These are phyloP conservation scores for Zoysia pacifica DNA, from an alignment of 176 grass and related monocot species.

Conservation along the genomic window DNA sequence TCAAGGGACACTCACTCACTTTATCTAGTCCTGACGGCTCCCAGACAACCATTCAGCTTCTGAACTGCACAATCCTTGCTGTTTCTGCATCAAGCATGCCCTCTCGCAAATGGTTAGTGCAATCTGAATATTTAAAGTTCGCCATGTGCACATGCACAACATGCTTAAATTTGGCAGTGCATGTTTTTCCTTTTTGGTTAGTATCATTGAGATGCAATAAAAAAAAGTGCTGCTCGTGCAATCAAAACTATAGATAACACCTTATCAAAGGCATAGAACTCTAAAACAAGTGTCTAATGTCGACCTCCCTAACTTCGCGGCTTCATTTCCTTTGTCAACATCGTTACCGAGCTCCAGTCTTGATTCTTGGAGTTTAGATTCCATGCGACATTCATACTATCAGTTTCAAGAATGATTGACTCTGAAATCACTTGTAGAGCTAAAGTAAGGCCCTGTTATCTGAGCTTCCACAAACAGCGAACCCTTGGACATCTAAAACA, in stretches of 20 bases:
- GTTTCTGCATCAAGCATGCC: conserved; percentile 78
- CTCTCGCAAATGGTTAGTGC: conserved; percentile 91
- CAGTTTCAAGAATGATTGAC: background rate
- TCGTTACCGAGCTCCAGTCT: no score
- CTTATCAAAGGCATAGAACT: background rate
- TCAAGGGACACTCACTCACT: conserved; percentile 57
- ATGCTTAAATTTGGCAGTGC: conserved; percentile 13
- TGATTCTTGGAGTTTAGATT: no score
- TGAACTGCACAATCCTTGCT: conserved; percentile 60
- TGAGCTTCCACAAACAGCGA: no score
- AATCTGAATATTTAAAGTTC: background rate
- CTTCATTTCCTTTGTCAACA: no score
- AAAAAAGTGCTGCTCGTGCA: no score
- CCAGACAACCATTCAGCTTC: conserved; percentile 60
- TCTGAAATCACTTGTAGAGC: no score
- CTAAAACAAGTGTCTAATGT: background rate
- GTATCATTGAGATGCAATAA: background rate
- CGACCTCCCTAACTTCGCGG: background rate
- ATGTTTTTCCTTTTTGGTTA: background rate
- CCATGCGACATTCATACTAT: no score
- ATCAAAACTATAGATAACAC: no score
- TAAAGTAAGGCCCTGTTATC: no score
- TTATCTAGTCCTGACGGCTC: conserved; percentile 69
- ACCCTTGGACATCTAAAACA: no score
- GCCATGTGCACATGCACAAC: background rate